These are phyloP conservation scores for Carex parvula DNA, from an alignment of 176 grass and related monocot species.

Conservation along the genomic window DNA sequence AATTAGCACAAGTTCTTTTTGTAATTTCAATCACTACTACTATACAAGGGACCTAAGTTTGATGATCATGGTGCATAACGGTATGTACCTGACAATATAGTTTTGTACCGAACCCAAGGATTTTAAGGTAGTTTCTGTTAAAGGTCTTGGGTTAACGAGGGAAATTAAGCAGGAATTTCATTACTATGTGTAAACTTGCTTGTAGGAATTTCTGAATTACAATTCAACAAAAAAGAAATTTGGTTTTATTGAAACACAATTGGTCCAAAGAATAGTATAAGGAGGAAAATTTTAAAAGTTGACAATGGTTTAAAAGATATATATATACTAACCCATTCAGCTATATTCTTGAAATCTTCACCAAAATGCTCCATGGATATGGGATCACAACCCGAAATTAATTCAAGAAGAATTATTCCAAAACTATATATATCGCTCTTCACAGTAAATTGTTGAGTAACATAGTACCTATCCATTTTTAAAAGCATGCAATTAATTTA, in stretches of 20 bases:
- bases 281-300: not conserved
- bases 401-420: constrained; percentile 77
- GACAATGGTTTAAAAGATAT: not conserved
- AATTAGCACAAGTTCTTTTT: not conserved
- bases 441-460: constrained; percentile 71
- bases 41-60: not conserved
- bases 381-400: constrained; percentile 77
- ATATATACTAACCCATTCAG: constrained; percentile 58
- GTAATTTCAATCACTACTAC: not conserved
- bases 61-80: not conserved
- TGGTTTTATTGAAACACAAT: not conserved
- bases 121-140: not conserved
- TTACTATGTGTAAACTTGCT: not conserved
- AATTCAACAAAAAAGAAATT: not conserved
- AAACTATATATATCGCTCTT: constrained; percentile 90
- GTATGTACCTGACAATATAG: not conserved
- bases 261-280: not conserved
- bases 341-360: constrained; percentile 61
- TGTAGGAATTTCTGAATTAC: not conserved
- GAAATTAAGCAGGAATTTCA: not conserved
- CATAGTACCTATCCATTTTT: constrained; percentile 61
- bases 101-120: not conserved
- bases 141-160: not conserved
- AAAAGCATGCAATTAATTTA: not conserved
- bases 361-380: constrained; percentile 77